Evolutionary conservation across 1,284 basidiomycete genomes (phyloP).

Genomic region (Ustanciosporium gigantosporum): DNA sequence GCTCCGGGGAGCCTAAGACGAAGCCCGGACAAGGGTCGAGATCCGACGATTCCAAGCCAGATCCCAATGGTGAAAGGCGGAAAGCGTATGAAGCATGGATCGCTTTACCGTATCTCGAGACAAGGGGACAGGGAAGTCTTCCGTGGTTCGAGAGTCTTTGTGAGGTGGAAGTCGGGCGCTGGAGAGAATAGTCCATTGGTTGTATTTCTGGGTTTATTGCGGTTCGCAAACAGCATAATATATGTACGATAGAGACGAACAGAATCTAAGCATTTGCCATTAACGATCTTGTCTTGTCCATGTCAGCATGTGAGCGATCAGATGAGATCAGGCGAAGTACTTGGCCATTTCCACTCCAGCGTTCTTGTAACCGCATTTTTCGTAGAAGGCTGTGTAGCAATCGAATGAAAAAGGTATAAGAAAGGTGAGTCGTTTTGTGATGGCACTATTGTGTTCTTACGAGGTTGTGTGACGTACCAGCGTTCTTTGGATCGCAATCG

Average conservation of each 20-base stretch:
- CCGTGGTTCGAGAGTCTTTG: constrained; percentile 47
- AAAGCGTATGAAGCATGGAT: constrained; percentile 38
- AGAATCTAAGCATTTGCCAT: too few relatives aligned
- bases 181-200: constrained; percentile 7
- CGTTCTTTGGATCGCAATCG: constrained; percentile 88
- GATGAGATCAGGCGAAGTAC: constrained; percentile 24
- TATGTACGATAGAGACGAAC: too few relatives aligned
- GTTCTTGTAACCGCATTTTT: constrained; percentile 77
- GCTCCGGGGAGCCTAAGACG: constrained; percentile 17
- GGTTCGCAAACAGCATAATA: too few relatives aligned
- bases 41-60: too few relatives aligned
- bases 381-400: constrained; percentile 78
- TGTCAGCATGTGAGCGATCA: neutral
- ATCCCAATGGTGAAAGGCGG: constrained; percentile 5
- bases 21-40: neutral
- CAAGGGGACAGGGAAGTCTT: constrained; percentile 32
- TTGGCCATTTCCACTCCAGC: constrained; percentile 59
- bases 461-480: constrained; percentile 74
- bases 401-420: too few relatives aligned
- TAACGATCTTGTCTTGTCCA: too few relatives aligned
- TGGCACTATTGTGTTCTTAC: neutral
- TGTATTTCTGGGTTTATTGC: too few relatives aligned
- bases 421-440: too few relatives aligned
- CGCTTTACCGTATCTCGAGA: constrained; percentile 39
- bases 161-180: constrained; percentile 51